These are phyloP conservation scores for Suillus fuscotomentosus DNA, from an alignment of 768 basidiomycete genomes.

Conservation along the genomic window DNA sequence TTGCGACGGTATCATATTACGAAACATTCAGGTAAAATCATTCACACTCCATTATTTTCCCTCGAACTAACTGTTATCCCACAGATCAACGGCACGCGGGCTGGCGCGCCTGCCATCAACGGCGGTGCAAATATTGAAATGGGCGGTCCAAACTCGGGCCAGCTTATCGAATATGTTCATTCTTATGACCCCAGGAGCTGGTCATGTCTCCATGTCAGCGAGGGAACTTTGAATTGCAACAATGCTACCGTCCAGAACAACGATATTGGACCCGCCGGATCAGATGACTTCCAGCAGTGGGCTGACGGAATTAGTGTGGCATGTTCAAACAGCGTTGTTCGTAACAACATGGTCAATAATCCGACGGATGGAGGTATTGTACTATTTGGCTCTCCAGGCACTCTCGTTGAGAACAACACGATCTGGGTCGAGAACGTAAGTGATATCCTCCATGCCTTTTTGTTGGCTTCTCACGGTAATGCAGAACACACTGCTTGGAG, in stretches of 20 bases:
- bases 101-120: slow-evolving; percentile 44
- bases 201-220: slow-evolving; percentile 78
- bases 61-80: slow-evolving; percentile 1
- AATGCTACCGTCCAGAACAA: slow-evolving; percentile 73
- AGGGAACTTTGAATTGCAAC: slow-evolving; percentile 66
- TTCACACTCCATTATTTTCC: neutral
- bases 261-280: slow-evolving; percentile 78
- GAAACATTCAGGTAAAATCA: slow-evolving; percentile 64
- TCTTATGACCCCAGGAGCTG: slow-evolving; percentile 78
- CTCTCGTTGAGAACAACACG: slow-evolving; percentile 71
- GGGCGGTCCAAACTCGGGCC: slow-evolving; percentile 70
- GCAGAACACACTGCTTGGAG: slow-evolving; percentile 69
- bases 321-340: slow-evolving; percentile 59
- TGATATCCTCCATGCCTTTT: slow-evolving; percentile 7
- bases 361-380: slow-evolving; percentile 83
- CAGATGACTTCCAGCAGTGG: slow-evolving; percentile 67
- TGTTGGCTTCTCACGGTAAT: neutral
- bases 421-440: slow-evolving; percentile 69
- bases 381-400: slow-evolving; percentile 73
- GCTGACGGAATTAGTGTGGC: slow-evolving; percentile 80
- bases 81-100: slow-evolving; percentile 74
- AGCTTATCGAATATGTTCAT: slow-evolving; percentile 75
- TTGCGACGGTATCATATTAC: slow-evolving; percentile 59
- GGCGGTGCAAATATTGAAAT: slow-evolving; percentile 85
- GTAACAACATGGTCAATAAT: slow-evolving; percentile 67